Evolutionary conservation across 371 early-diverging fungal genomes (phyloP).

Genomic region (Mortierella polycephala): DNA sequence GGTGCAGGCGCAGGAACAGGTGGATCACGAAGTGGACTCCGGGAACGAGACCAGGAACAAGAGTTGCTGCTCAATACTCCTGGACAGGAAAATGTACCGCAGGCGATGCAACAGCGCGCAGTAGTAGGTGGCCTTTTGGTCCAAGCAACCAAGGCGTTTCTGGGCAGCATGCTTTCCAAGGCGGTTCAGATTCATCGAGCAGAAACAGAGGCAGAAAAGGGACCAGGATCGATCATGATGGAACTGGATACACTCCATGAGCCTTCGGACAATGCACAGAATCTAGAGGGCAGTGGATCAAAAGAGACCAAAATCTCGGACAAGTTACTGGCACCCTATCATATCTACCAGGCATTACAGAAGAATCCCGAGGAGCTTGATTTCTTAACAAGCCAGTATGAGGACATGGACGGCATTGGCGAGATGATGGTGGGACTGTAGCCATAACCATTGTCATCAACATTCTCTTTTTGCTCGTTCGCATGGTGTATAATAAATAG

Average conservation of each 20-base stretch:
- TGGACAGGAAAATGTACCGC: slow-evolving; percentile 51
- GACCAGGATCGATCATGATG: slow-evolving; percentile 52
- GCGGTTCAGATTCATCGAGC: slow-evolving; percentile 32
- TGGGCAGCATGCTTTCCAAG: slow-evolving; percentile 42
- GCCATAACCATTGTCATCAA: not conserved
- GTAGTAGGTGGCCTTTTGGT: slow-evolving; percentile 58
- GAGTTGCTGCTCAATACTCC: slow-evolving; percentile 42
- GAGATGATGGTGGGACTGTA: slow-evolving; percentile 46
- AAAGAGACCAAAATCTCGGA: slow-evolving; percentile 21
- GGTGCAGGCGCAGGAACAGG: slow-evolving; percentile 40
- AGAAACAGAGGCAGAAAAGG: slow-evolving; percentile 39
- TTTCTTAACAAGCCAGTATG: slow-evolving; percentile 63
- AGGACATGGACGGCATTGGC: slow-evolving; percentile 50
- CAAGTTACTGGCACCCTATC: slow-evolving; percentile 63
- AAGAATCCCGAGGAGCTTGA: slow-evolving; percentile 59
- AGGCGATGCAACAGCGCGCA: slow-evolving; percentile 57
- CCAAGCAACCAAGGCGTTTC: slow-evolving; percentile 60
- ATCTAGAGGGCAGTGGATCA: not conserved
- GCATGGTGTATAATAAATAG: not conserved
- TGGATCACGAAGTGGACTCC: slow-evolving; percentile 51
- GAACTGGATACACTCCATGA: slow-evolving; percentile 41
- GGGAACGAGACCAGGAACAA: slow-evolving; percentile 36
- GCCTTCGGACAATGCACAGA: slow-evolving; percentile 3
- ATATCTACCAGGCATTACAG: slow-evolving; percentile 61
- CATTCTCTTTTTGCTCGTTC: too few relatives aligned